phyloP scores from a whole-genome alignment of 352 stramenopile genomes.

The Pythium plurisporium region DNA sequence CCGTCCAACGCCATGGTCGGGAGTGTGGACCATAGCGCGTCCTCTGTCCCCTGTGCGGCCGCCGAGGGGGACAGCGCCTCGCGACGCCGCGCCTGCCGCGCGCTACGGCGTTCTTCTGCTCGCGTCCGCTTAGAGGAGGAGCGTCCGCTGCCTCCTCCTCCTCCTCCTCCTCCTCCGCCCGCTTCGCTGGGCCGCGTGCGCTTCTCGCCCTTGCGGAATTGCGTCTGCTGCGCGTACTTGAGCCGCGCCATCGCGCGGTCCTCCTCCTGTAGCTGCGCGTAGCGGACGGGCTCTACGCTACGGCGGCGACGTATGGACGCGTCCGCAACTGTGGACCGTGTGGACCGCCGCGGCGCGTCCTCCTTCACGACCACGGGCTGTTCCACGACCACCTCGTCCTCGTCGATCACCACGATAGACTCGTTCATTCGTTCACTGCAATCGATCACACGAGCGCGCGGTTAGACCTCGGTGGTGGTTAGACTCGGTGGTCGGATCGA shows the following conservation, averaged over 20 bases:
- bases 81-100: slow-evolving; percentile 41
- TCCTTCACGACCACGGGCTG: background rate
- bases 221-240: slow-evolving; percentile 17
- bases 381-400: background rate
- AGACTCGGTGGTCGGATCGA: no score
- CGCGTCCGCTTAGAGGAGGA: slow-evolving; percentile 38
- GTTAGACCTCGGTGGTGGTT: no score
- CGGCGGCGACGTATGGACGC: slow-evolving; percentile 7
- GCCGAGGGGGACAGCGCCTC: slow-evolving; percentile 30
- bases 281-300: slow-evolving; percentile 35
- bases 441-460: no score
- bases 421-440: no score
- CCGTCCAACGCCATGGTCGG: slow-evolving; percentile 9
- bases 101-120: slow-evolving; percentile 41
- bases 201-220: slow-evolving; percentile 46
- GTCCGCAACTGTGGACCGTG: slow-evolving; percentile 1
- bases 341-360: slow-evolving; percentile 10
- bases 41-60: background rate
- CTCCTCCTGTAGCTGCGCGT: slow-evolving; percentile 50
- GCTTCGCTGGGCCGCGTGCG: background rate
- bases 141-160: slow-evolving; percentile 11
- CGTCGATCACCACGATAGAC: slow-evolving; percentile 5
- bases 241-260: slow-evolving; percentile 47
- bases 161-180: background rate
- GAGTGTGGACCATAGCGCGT: slow-evolving; percentile 2